These are phyloP conservation scores for Phlyctochytrium planicorne DNA, from an alignment of 192 early-diverging fungal species.

Conservation along the genomic window DNA sequence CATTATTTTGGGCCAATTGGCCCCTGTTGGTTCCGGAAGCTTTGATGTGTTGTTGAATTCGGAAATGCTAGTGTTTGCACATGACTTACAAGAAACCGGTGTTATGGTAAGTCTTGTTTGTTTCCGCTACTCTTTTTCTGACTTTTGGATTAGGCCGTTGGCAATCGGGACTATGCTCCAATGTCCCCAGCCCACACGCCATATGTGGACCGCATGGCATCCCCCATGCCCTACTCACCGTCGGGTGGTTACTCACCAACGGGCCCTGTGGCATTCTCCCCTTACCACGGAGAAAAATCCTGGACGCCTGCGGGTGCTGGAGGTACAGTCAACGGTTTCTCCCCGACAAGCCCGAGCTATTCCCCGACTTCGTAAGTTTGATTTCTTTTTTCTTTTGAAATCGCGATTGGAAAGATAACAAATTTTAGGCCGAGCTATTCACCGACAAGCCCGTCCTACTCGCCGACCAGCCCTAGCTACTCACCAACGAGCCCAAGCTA, in stretches of 20 bases:
- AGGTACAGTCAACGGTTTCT: slow-evolving; percentile 57
- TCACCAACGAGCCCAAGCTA: slow-evolving; percentile 78
- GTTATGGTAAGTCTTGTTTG: slow-evolving; percentile 6
- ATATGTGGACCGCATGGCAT: slow-evolving; percentile 56
- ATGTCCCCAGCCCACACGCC: slow-evolving; percentile 80
- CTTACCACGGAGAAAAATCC: slow-evolving; percentile 40
- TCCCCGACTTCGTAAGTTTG: slow-evolving; percentile 63
- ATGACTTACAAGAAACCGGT: slow-evolving; percentile 20
- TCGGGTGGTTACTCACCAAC: slow-evolving; percentile 45
- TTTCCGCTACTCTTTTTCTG: not conserved
- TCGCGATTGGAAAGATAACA: not conserved
- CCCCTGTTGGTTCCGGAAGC: slow-evolving; percentile 91
- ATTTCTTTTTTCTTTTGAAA: not conserved
- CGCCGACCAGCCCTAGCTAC: slow-evolving; percentile 50
- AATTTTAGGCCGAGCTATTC: slow-evolving; percentile 44
- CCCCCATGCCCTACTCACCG: slow-evolving; percentile 30
- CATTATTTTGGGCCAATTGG: slow-evolving; percentile 96
- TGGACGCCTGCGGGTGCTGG: slow-evolving; percentile 65
- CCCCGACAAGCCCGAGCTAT: slow-evolving; percentile 53
- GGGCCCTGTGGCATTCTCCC: slow-evolving; percentile 80
- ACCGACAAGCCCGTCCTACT: slow-evolving; percentile 77
- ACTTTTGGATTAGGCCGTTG: not conserved
- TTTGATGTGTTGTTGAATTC: slow-evolving; percentile 94
- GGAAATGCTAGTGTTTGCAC: slow-evolving; percentile 77
- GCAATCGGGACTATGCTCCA: slow-evolving; percentile 10